Base-by-base conservation (phyloP, 2,329 filamentous ascomycete genomes). In the Dryadomyces quercus-mongolicae region DNA sequence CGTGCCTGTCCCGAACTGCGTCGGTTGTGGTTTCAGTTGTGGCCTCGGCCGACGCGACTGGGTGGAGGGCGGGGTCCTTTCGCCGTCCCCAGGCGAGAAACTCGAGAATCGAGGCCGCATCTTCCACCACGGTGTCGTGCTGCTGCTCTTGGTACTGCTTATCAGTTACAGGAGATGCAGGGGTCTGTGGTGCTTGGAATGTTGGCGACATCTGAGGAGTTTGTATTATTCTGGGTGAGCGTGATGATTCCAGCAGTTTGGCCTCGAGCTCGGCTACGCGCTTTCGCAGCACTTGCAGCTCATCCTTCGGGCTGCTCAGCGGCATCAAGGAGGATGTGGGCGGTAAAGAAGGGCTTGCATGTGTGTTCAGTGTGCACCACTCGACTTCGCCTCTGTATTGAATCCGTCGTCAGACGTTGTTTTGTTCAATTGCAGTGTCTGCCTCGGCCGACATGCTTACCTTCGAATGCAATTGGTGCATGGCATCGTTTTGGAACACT, bases 11-110 rank as follows among this genome's bases (percentile, higher is more conserved):
- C 25, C 25, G 25, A 31, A 4, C 25, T 31, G 25, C 8, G 25
- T 8, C 25, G 25, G 34, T 13, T 2, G 31, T 49, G 13, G 34
- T 7, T 7, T n/a, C 21, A 18, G 45, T 49, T 21, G 18, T 46
- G 21, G 52, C 59, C 51, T 57, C 57, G 53, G 58, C 61, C 44
- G 58, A 64, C n/a, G 52, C 58, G 44, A 58, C 62, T 22, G 58
- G 36, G 38, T 59, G 55, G 21, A 56, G 59, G n/a, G 60, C 59
- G 10, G 60, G 56, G 25, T 74, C 68, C 58, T 75, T 75, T 40
- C 67, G 64, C 16, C 72, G 67, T 9, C 72, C 73, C 73, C 73
- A 75, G 1, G 72, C 71, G 2, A 74, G 63, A 48, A 74, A 75
- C 54, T 75, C 72, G 0, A 75, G 65, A 3, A 74, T 70, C 2